Percentiles rank a stretch among this genome's conserved stretches.
Conservation (phyloP, 2,329 filamentous ascomycete genomes). For the Ophiostoma piceae region DNA sequence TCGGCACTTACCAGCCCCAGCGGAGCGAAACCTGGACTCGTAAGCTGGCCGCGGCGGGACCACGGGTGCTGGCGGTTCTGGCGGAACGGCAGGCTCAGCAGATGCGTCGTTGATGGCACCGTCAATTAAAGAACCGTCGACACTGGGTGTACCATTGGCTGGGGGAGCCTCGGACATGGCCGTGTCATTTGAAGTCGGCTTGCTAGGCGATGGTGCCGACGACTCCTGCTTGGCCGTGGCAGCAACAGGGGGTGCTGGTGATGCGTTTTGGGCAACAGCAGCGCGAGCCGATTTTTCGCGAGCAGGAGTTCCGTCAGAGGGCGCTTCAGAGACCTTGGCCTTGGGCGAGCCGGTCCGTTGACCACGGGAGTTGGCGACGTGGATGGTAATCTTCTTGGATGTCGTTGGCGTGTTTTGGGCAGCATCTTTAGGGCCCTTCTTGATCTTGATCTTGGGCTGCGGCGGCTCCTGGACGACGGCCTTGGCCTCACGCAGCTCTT, state of each 20-base stretch:
- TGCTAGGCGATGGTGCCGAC: constrained; percentile 26
- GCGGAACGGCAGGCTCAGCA: constrained; percentile 19
- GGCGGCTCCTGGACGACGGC: constrained; percentile 63
- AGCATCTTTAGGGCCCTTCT: constrained; percentile 50
- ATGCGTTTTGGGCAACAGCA: constrained; percentile 31
- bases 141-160: constrained; percentile 31
- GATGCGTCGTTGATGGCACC: neutral
- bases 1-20: constrained; percentile 41
- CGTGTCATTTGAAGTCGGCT: constrained; percentile 29
- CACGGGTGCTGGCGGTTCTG: constrained; percentile 32
- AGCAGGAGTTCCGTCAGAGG: constrained; percentile 32
- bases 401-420: constrained; percentile 42
- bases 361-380: constrained; percentile 46
- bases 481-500: constrained; percentile 66
- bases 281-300: constrained; percentile 21
- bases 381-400: constrained; percentile 63
- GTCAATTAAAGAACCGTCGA: constrained; percentile 11
- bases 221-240: constrained; percentile 36
- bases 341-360: constrained; percentile 49
- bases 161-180: neutral
- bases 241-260: constrained; percentile 42
- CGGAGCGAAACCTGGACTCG: constrained; percentile 35
- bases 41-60: constrained; percentile 35
- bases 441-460: constrained; percentile 70
- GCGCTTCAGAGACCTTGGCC: constrained; percentile 37